Conservation (phyloP, 2,329 filamentous ascomycete genomes). For the Fusarium nematophilum region DNA sequence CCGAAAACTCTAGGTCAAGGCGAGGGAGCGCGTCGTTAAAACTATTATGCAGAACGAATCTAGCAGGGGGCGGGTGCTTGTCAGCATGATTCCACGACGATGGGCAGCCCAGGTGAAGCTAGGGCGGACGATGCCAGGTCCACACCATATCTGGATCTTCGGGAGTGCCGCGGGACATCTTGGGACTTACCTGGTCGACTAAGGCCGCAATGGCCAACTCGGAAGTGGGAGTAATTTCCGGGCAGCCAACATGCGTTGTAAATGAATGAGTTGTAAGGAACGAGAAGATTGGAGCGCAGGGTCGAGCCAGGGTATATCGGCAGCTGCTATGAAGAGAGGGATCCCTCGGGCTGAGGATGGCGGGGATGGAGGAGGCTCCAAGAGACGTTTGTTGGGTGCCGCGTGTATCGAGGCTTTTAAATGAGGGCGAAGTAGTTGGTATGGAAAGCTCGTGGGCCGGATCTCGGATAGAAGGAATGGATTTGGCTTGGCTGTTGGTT, state of each 20-base stretch:
- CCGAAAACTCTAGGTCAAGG: slow-evolving; percentile 56
- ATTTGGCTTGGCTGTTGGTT: slow-evolving; percentile 23
- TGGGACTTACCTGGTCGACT: slow-evolving; percentile 45
- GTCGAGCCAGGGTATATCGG: slow-evolving; percentile 35
- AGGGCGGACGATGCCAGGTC: slow-evolving; percentile 38
- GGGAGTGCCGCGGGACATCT: slow-evolving; percentile 46
- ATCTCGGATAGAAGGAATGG: slow-evolving; percentile 28
- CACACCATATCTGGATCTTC: slow-evolving; percentile 47
- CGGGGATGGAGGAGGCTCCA: slow-evolving; percentile 16
- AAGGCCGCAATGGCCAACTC: slow-evolving; percentile 46
- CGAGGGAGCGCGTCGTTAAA: slow-evolving; percentile 39
- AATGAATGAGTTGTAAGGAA: slow-evolving; percentile 41
- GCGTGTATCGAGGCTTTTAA: slow-evolving; percentile 30
- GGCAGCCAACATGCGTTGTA: slow-evolving; percentile 39
- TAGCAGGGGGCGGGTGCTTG: slow-evolving; percentile 40
- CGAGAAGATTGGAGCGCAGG: slow-evolving; percentile 31
- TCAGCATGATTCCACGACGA: slow-evolving; percentile 43
- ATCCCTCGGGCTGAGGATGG: slow-evolving; percentile 28
- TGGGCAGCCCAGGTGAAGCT: slow-evolving; percentile 39
- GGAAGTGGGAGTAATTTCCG: slow-evolving; percentile 47
- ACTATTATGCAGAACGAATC: slow-evolving; percentile 41
- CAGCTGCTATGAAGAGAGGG: slow-evolving; percentile 33
- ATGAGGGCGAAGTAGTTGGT: slow-evolving; percentile 44
- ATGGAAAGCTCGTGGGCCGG: slow-evolving; percentile 12
- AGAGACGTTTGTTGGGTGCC: slow-evolving; percentile 6